Evolutionary conservation across 257 asterid species (phyloP).

Genomic region (Cynanchum wilfordii): DNA sequence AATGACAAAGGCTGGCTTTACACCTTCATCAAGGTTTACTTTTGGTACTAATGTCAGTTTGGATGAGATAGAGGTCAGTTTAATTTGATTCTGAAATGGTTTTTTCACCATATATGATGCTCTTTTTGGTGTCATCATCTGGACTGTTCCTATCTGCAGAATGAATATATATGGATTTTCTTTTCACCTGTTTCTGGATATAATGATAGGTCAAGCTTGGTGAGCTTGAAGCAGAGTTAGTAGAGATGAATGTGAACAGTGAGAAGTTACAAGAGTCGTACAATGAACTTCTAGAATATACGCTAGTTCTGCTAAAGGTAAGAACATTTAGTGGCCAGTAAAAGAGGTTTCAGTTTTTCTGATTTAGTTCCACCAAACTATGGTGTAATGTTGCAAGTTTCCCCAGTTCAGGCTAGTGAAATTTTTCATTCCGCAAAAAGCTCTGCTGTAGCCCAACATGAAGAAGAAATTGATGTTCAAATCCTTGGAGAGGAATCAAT

Average conservation of each 20-base stretch:
- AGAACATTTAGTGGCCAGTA: constrained; percentile 1
- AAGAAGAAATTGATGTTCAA: constrained; percentile 38
- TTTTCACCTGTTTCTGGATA: constrained; percentile 2
- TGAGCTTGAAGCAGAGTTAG: constrained; percentile 56
- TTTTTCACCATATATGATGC: background rate
- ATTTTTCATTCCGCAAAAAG: constrained; percentile 57
- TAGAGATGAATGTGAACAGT: constrained; percentile 56
- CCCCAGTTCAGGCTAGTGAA: constrained; percentile 48
- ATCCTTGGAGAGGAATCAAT: constrained; percentile 39
- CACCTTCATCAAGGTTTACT: constrained; percentile 35
- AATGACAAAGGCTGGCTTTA: constrained; percentile 44
- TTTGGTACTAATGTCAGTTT: constrained; percentile 26
- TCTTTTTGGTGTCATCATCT: background rate
- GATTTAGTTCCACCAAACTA: background rate
- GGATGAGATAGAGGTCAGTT: constrained; percentile 57
- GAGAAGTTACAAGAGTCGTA: constrained; percentile 50
- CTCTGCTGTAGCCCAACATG: constrained; percentile 43
- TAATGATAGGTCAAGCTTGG: constrained; percentile 45
- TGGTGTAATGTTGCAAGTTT: constrained; percentile 6
- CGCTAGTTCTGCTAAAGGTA: constrained; percentile 59
- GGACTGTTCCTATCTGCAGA: background rate
- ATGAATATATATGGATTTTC: background rate
- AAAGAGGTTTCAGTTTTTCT: background rate
- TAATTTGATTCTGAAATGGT: background rate
- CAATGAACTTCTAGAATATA: constrained; percentile 59